Conservation (phyloP, 495 filamentous ascomycete species). For the Aeminium ludgeri region DNA sequence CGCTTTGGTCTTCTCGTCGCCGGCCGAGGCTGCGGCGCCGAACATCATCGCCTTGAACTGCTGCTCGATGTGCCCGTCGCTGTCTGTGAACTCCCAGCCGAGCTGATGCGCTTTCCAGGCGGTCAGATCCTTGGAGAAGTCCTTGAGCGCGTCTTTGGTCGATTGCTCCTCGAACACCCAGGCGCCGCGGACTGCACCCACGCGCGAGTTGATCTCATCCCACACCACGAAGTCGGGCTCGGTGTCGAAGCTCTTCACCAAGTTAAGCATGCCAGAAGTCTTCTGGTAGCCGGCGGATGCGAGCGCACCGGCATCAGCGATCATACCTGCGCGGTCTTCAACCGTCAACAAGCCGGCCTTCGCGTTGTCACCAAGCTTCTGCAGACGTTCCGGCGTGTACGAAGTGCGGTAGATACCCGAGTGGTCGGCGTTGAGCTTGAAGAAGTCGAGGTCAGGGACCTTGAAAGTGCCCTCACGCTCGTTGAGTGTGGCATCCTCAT, state of each 20-base stretch:
- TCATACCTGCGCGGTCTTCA: slow-evolving; percentile 87
- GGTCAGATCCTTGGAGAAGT: slow-evolving; percentile 62
- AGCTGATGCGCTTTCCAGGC: slow-evolving; percentile 63
- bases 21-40: slow-evolving; percentile 45
- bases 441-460: slow-evolving; percentile 48
- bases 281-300: slow-evolving; percentile 82
- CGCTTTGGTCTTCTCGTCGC: slow-evolving; percentile 42
- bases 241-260: slow-evolving; percentile 66
- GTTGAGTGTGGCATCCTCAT: slow-evolving; percentile 45
- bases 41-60: slow-evolving; percentile 67
- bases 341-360: slow-evolving; percentile 72
- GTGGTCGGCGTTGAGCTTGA: slow-evolving; percentile 65
- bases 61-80: slow-evolving; percentile 75
- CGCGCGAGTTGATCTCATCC: slow-evolving; percentile 69
- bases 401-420: slow-evolving; percentile 56
- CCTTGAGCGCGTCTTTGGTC: slow-evolving; percentile 56
- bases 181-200: slow-evolving; percentile 56
- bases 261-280: slow-evolving; percentile 72
- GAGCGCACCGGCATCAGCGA: slow-evolving; percentile 84
- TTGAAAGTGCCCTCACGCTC: slow-evolving; percentile 61
- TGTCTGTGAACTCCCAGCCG: slow-evolving; percentile 73
- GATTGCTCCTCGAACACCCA: slow-evolving; percentile 77
- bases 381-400: slow-evolving; percentile 49
- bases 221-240: slow-evolving; percentile 88
- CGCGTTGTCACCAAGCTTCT: slow-evolving; percentile 66